Conservation (phyloP, 495 filamentous ascomycete species). For the Penicillium canescens region DNA sequence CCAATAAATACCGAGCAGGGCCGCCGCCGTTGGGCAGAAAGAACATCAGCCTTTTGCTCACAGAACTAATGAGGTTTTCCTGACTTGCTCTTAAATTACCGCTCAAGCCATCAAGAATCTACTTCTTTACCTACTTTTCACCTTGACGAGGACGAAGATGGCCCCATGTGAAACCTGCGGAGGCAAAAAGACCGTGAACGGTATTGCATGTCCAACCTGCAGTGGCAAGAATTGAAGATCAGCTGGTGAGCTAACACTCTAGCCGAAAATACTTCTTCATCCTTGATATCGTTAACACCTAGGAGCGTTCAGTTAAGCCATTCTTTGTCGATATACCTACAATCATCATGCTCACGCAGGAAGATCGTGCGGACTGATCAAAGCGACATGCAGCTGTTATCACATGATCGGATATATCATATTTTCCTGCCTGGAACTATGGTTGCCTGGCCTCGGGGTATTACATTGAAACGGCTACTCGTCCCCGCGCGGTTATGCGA, state of each 20-base stretch:
- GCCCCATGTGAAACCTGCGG: slow-evolving; percentile 18
- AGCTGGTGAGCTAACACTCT: slow-evolving; percentile 10
- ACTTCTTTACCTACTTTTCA: slow-evolving; percentile 16
- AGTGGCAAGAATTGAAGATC: slow-evolving; percentile 22
- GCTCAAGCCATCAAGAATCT: slow-evolving; percentile 12
- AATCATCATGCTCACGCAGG: too few species aligned
- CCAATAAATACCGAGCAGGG: slow-evolving; percentile 10
- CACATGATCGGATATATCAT: neutral
- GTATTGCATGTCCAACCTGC: slow-evolving; percentile 21
- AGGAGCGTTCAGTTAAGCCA: slow-evolving; percentile 14
- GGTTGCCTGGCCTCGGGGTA: neutral
- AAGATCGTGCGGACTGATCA: neutral
- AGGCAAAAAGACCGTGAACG: slow-evolving; percentile 16
- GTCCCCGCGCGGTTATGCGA: neutral
- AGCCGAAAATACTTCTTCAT: slow-evolving; percentile 16
- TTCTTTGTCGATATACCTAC: neutral
- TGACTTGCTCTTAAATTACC: slow-evolving; percentile 15
- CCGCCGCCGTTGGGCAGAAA: slow-evolving; percentile 12
- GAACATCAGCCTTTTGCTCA: slow-evolving; percentile 8
- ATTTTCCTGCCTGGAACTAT: neutral
- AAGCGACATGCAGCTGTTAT: neutral
- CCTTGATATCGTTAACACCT: slow-evolving; percentile 5
- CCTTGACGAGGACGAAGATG: slow-evolving; percentile 17
- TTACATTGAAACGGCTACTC: neutral
- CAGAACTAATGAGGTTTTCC: slow-evolving; percentile 7